Base-by-base conservation (phyloP, 2,329 filamentous ascomycete species). In the Apiospora arundinis region DNA sequence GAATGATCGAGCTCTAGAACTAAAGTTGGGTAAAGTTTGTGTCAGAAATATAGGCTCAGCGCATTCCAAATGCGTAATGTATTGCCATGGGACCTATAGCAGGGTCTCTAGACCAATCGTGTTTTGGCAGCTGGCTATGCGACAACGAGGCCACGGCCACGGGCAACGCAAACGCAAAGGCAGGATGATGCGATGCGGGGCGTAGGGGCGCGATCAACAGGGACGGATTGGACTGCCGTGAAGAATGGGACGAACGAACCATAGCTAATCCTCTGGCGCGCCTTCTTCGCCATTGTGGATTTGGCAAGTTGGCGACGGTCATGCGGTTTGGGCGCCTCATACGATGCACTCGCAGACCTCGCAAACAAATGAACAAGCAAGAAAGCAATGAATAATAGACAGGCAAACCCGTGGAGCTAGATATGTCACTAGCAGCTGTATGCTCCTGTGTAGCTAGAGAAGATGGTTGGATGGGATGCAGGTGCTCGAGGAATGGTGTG, bases 191-290 rank as follows among this genome's bases (percentile, higher is more conserved):
- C 63, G 70, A 75, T 77, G 78, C 76, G 77, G 77, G 76, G 76
- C 75, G 74, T 69, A 32, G 73, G 72, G 65, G 68, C 71, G 71
- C 70, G 74, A 73, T 72, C 72, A 72, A 72, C 63, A 67, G 70
- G 72, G 25, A 56, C 25, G 66, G 66, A 42, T 42, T 18, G 65
- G 52, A 56, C 70, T 65, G 72, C 60, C 63, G 46, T 25, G 37
- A 69, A 46, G 69, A 69, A 70, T 72, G 70, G 70, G 70, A 83
- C 86, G 76, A 63, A 63, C 56, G 56, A 80, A 91, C 89, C 89
- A 83, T 91, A 91, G 80, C 89, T 90, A 83, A 91, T 90, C 82
- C 89, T 88, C 82, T 91, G 89, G 80, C 87, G 89, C 78, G 87
- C 86, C 84, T 90, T 91, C 80, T 88, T 89, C 83, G 89, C 88